A percentile compares a stretch with the other conserved stretches of the same genome.
These are phyloP conservation scores for Penicillium ochrochloron DNA, from an alignment of 495 filamentous ascomycete genomes.

Conservation along the genomic window DNA sequence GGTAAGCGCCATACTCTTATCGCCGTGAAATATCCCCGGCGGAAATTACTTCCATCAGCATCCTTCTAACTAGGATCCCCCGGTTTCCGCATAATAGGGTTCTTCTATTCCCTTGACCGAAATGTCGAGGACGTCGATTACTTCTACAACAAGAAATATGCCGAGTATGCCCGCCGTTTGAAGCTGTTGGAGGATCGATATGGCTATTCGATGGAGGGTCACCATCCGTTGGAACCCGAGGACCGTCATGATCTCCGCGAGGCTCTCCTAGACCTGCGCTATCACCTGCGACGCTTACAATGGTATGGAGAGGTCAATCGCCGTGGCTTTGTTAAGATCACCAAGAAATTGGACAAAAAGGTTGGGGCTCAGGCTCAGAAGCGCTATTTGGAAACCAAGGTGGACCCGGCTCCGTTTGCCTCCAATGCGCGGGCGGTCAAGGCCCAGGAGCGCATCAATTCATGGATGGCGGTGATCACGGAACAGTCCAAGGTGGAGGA, in stretches of 20 bases:
- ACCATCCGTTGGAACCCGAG: slow-evolving; percentile 64
- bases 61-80: slow-evolving; percentile 24
- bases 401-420: slow-evolving; percentile 82
- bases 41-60: not conserved
- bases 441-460: slow-evolving; percentile 79
- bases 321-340: slow-evolving; percentile 94
- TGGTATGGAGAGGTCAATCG: slow-evolving; percentile 99
- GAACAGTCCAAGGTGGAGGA: slow-evolving; percentile 59
- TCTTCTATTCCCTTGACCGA: slow-evolving; percentile 92
- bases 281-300: slow-evolving; percentile 85
- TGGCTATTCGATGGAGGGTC: slow-evolving; percentile 59
- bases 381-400: slow-evolving; percentile 83
- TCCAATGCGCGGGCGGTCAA: slow-evolving; percentile 68
- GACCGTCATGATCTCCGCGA: slow-evolving; percentile 88
- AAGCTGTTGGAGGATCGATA: slow-evolving; percentile 86
- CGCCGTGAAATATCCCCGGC: slow-evolving; percentile 2
- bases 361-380: slow-evolving; percentile 74
- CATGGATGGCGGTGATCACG: slow-evolving; percentile 78
- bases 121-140: slow-evolving; percentile 94
- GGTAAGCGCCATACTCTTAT: slow-evolving; percentile 46
- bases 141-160: slow-evolving; percentile 95
- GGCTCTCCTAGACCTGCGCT: slow-evolving; percentile 83
- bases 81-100: slow-evolving; percentile 58
- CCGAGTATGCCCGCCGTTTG: slow-evolving; percentile 77
- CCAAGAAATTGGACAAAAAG: slow-evolving; percentile 96